Evolutionary conservation across 2,329 filamentous ascomycete species (phyloP).

Genomic region (Didymella keratinophila): DNA sequence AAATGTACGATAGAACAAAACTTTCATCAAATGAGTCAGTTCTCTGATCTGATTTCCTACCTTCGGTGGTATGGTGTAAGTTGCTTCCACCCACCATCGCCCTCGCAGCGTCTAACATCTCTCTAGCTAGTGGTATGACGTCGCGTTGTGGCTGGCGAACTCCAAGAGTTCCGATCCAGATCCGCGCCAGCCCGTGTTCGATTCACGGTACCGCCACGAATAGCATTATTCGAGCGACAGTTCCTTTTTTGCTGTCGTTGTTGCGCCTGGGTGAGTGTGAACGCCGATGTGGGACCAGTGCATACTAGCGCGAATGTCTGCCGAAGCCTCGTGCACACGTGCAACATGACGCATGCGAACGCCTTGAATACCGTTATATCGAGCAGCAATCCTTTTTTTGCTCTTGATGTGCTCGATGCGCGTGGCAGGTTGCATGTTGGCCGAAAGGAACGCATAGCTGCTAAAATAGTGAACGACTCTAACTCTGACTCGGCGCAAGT

Average conservation of each 20-base stretch:
- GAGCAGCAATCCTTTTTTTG: too few relatives aligned
- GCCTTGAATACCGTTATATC: too few relatives aligned
- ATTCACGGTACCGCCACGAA: slow-evolving; percentile 41
- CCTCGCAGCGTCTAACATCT: slow-evolving; percentile 6
- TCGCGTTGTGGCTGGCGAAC: slow-evolving; percentile 43
- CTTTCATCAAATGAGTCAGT: not conserved
- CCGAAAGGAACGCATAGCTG: too few relatives aligned
- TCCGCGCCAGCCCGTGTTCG: slow-evolving; percentile 44
- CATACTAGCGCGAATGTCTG: not conserved
- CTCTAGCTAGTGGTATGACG: slow-evolving; percentile 40
- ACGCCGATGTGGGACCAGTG: not conserved
- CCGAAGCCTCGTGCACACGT: not conserved
- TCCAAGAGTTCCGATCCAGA: slow-evolving; percentile 29
- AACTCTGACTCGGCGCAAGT: too few relatives aligned
- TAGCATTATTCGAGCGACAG: too few relatives aligned
- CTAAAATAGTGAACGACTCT: too few relatives aligned
- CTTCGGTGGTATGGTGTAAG: slow-evolving; percentile 31
- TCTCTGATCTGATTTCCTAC: not conserved
- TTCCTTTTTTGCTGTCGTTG: too few relatives aligned
- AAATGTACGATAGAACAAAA: not conserved
- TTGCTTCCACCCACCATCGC: not conserved
- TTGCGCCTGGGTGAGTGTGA: too few relatives aligned
- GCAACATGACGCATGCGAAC: not conserved
- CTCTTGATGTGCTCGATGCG: too few relatives aligned
- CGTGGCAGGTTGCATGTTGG: too few relatives aligned